phyloP scores from a whole-genome alignment of 2,329 filamentous ascomycete species.

The Xylariomycetidae sp. region DNA sequence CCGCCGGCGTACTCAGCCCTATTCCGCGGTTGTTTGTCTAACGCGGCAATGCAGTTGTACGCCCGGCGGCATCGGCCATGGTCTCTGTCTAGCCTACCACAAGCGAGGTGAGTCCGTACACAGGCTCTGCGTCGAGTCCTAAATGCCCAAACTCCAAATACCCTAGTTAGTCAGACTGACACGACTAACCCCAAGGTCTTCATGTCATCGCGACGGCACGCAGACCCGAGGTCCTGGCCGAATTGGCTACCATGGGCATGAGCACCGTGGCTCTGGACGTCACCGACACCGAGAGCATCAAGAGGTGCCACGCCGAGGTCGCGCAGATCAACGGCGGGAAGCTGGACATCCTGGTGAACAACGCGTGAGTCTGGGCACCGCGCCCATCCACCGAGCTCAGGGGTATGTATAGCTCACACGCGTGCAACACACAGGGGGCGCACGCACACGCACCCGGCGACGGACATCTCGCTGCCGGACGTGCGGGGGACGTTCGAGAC shows the following conservation, averaged over 20 bases:
- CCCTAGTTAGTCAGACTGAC: neutral
- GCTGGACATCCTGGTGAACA: conserved; percentile 55
- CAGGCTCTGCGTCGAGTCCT: neutral
- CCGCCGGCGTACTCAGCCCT: neutral
- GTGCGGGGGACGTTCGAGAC: conserved; percentile 49
- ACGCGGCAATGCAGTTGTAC: conserved; percentile 38
- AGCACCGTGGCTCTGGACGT: conserved; percentile 48
- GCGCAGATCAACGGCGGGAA: conserved; percentile 42
- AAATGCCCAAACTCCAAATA: neutral
- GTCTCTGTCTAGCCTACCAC: conserved; percentile 47
- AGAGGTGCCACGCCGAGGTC: conserved; percentile 40
- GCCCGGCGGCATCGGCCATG: conserved; percentile 52
- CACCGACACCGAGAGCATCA: conserved; percentile 45
- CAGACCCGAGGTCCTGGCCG: conserved; percentile 39
- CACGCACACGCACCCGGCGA: conserved; percentile 44
- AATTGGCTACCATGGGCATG: conserved; percentile 41
- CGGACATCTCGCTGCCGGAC: conserved; percentile 46
- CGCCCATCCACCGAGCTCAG: neutral
- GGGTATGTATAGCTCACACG: neutral
- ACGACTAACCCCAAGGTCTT: conserved; percentile 29
- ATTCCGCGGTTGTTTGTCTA: conserved; percentile 2
- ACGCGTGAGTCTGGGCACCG: conserved; percentile 37
- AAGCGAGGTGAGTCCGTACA: conserved; percentile 37
- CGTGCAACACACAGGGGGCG: conserved; percentile 33
- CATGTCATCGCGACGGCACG: conserved; percentile 54